Evolutionary conservation across 164 flowering plant genomes (phyloP).

Genomic region (Vitis labrusca): DNA sequence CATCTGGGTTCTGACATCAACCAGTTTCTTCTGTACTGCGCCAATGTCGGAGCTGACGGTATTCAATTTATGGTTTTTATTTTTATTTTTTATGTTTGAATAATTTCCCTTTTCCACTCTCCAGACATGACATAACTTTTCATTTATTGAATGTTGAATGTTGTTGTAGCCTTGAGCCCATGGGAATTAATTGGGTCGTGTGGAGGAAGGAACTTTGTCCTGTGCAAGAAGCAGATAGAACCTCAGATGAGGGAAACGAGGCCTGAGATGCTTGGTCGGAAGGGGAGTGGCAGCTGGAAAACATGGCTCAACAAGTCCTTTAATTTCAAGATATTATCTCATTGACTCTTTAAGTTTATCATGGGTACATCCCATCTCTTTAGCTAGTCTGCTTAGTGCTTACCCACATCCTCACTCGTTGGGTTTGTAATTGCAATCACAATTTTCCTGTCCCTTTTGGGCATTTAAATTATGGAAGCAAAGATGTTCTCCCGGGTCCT

Average conservation of each 20-base stretch:
- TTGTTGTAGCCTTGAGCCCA: slow-evolving; percentile 50
- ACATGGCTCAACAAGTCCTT: slow-evolving; percentile 50
- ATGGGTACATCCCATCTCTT: too few relatives aligned
- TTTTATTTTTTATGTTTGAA: background rate
- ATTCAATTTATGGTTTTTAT: background rate
- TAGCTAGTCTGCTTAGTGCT: too few relatives aligned
- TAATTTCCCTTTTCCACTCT: background rate
- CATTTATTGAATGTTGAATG: background rate
- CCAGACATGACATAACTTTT: too few relatives aligned
- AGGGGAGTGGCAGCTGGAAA: slow-evolving; percentile 40
- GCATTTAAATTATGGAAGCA: too few relatives aligned
- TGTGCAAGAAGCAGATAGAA: slow-evolving; percentile 51
- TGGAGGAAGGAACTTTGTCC: slow-evolving; percentile 52
- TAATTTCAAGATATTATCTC: slow-evolving; percentile 33
- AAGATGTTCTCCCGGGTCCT: too few relatives aligned
- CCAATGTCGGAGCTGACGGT: slow-evolving; percentile 40
- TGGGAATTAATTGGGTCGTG: slow-evolving; percentile 52
- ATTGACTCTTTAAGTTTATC: slow-evolving; percentile 13
- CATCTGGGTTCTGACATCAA: slow-evolving; percentile 55
- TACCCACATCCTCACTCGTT: too few relatives aligned
- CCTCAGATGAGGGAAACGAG: slow-evolving; percentile 21
- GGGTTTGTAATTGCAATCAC: too few relatives aligned
- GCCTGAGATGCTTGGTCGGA: slow-evolving; percentile 12
- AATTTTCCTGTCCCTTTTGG: too few relatives aligned
- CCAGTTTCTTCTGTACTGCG: slow-evolving; percentile 52